Percentiles rank a stretch among this genome's conserved stretches.
Evolutionary conservation across 768 basidiomycete species (phyloP).

Genomic region (Termitomyces titanicus): DNA sequence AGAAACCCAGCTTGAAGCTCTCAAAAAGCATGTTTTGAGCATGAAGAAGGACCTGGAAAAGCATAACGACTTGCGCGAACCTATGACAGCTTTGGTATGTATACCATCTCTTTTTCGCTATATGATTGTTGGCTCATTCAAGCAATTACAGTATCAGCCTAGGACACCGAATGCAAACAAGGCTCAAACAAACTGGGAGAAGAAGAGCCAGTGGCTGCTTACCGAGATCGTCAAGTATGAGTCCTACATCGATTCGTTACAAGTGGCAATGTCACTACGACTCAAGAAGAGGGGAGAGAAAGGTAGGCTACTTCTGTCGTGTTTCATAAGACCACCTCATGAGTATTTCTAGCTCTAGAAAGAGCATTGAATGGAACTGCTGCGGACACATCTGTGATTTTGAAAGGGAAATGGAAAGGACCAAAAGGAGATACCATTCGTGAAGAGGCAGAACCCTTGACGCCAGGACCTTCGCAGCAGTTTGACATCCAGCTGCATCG

Average conservation of each 20-base stretch:
- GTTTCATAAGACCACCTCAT: neutral
- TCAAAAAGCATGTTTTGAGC: conserved; percentile 74
- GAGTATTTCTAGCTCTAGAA: conserved; percentile 24
- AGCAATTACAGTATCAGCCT: conserved; percentile 64
- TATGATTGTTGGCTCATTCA: conserved; percentile 5
- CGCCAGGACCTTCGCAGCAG: conserved; percentile 24
- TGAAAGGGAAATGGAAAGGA: conserved; percentile 29
- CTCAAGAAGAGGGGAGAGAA: conserved; percentile 91
- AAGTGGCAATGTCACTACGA: conserved; percentile 77
- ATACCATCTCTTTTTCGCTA: neutral
- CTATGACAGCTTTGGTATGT: conserved; percentile 76
- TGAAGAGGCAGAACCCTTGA: conserved; percentile 29
- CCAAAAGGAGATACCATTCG: conserved; percentile 29
- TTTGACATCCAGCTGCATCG: conserved; percentile 20
- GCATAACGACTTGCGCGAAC: conserved; percentile 81
- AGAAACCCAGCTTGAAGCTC: conserved; percentile 86
- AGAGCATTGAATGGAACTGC: conserved; percentile 29
- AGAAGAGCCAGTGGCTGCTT: conserved; percentile 83
- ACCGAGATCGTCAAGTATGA: conserved; percentile 95
- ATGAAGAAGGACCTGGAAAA: conserved; percentile 76
- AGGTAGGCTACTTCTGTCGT: conserved; percentile 25
- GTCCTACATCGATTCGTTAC: conserved; percentile 89
- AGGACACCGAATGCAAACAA: conserved; percentile 71
- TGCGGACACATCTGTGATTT: conserved; percentile 19
- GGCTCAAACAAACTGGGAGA: conserved; percentile 89